Base-by-base conservation (phyloP, 306 rosid genomes). In the Prunus campanulata region DNA sequence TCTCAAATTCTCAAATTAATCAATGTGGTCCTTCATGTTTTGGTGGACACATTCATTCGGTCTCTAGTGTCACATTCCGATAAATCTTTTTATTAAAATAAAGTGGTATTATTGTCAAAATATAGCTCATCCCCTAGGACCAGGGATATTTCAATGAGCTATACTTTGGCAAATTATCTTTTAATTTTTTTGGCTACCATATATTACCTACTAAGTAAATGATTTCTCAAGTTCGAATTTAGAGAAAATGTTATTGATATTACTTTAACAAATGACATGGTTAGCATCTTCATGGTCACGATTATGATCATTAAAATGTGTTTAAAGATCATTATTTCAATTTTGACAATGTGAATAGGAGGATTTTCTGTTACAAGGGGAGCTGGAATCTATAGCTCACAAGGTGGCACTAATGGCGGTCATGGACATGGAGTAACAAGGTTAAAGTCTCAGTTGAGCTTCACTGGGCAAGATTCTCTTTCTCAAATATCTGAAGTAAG, bases 301-400 rank as follows among this genome's bases (percentile, higher is more conserved):
- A 44, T 25, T 47, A 62, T 19, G 16, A 55, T 39, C 9, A 39
- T 39, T 39, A 39, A 35, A 35, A 70, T 39, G 54, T 30, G 25
- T 51, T 65, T 6, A 60, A 8, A 51, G 52, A 7, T 59, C 42
- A 11, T 66, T 66, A 35, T 72, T 50, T 76, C 32, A 10, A 4
- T 65, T 11, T 65, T 29, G 20, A 27, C 35, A 47, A 67, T 50
- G 15, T 69, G 20, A 74, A 59, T 78, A 77, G 90, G 81, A 49
- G 97, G 99, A 6, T 95, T 95, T 84, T 87, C 93, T 11, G 86
- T 95, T 71, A 88, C 99, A 16, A 87, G 89, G 60, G 98, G 86
- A 74, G 66, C 61, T 13, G 91, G 92, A 78, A 79, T 83, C 71
- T 90, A 90, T 61, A 68, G 77, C 71, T 74, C 91, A 67, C 88